Conservation (phyloP, 2,329 filamentous ascomycete genomes). For the Fusarium pseudoanthophilum region DNA sequence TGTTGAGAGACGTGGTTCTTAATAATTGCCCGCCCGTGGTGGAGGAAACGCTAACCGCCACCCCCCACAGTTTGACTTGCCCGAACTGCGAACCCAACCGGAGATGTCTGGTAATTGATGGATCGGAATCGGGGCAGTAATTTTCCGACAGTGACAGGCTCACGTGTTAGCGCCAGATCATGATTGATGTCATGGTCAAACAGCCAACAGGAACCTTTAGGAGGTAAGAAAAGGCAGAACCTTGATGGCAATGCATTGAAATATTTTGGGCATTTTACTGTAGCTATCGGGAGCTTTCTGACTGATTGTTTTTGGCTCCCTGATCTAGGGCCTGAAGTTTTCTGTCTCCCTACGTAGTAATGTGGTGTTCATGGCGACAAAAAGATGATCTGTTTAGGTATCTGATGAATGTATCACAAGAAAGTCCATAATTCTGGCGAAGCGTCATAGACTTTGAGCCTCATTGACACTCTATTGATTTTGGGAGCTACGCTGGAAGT, state of each 20-base stretch:
- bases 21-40: slow-evolving; percentile 29
- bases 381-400: neutral
- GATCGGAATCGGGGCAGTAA: slow-evolving; percentile 14
- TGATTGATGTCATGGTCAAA: slow-evolving; percentile 40
- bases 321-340: neutral
- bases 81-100: slow-evolving; percentile 13
- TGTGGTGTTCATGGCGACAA: neutral
- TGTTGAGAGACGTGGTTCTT: slow-evolving; percentile 45
- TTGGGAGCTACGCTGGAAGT: neutral
- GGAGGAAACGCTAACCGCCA: slow-evolving; percentile 39
- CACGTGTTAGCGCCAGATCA: slow-evolving; percentile 31
- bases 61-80: slow-evolving; percentile 29
- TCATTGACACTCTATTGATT: neutral
- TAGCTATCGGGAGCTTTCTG: neutral
- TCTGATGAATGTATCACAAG: neutral
- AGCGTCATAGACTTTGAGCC: neutral
- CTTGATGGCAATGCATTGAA: neutral
- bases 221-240: neutral
- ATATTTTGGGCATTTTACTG: neutral
- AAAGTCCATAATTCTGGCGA: neutral
- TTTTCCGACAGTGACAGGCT: slow-evolving; percentile 26
- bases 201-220: neutral
- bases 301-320: neutral
- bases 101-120: neutral
- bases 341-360: neutral